Evolutionary conservation across 495 filamentous ascomycete species (phyloP).

Genomic region (Astrothelium subdiscretum): DNA sequence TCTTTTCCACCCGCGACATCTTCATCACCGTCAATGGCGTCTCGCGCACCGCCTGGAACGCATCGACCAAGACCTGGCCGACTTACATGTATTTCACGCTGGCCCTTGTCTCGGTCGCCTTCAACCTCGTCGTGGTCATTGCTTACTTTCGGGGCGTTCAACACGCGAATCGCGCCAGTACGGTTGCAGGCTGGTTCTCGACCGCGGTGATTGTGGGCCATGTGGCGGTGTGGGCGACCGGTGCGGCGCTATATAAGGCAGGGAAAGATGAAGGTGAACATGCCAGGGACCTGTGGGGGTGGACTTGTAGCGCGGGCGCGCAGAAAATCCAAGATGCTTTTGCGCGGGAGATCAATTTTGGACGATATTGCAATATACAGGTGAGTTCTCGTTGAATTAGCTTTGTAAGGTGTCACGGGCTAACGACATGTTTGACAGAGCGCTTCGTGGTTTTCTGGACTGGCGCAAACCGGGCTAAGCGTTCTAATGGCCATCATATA

Average conservation of each 20-base stretch:
- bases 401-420: not conserved
- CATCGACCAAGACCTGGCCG: conserved; percentile 1
- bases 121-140: conserved; percentile 7
- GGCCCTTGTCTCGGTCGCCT: not conserved
- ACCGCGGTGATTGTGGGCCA: not conserved
- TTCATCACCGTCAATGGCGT: conserved; percentile 9
- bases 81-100: conserved; percentile 12
- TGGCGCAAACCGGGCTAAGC: conserved; percentile 19
- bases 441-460: conserved; percentile 19
- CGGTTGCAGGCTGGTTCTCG: conserved; percentile 2
- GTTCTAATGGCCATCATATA: conserved; percentile 19
- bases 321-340: conserved; percentile 23
- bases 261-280: conserved; percentile 6
- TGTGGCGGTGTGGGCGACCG: conserved; percentile 4
- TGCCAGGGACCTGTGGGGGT: conserved; percentile 29
- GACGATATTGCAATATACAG: conserved; percentile 23
- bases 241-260: conserved; percentile 3
- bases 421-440: conserved; percentile 8
- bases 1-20: conserved; percentile 5
- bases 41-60: conserved; percentile 9
- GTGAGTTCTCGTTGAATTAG: conserved; percentile 11
- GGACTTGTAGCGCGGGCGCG: conserved; percentile 25
- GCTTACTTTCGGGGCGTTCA: conserved; percentile 6
- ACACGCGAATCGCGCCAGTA: conserved; percentile 3
- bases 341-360: conserved; percentile 21